phyloP scores from a whole-genome alignment of 352 stramenopile species.

The Pythium oligandrum region DNA sequence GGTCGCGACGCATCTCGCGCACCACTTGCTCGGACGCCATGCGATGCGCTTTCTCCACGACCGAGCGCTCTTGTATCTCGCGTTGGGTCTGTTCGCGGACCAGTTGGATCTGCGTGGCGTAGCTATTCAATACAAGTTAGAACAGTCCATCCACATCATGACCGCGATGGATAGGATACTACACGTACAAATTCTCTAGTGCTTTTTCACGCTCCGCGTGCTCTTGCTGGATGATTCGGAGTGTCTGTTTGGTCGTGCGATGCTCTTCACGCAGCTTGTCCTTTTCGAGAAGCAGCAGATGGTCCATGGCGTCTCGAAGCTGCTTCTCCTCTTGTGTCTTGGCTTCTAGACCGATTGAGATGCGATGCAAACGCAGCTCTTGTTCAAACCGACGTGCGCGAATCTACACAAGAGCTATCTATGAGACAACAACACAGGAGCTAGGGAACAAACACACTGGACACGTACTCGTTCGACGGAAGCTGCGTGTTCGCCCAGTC shows the following conservation, averaged over 20 bases:
- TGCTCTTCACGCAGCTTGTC: conserved; percentile 64
- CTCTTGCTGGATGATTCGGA: conserved; percentile 59
- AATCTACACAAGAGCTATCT: conserved; percentile 24
- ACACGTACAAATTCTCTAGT: conserved; percentile 55
- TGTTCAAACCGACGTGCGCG: conserved; percentile 59
- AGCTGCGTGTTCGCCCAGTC: conserved; percentile 51
- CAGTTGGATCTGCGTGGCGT: conserved; percentile 60
- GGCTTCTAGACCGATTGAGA: conserved; percentile 51
- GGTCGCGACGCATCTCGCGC: conserved; percentile 54
- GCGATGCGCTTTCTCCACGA: conserved; percentile 67
- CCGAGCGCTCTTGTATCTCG: conserved; percentile 50
- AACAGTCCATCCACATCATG: no score
- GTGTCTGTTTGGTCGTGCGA: conserved; percentile 31
- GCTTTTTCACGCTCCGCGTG: conserved; percentile 50
- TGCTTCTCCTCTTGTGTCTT: conserved; percentile 69
- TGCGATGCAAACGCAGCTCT: conserved; percentile 59
- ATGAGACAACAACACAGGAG: neutral
- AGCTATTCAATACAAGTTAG: conserved; percentile 17
- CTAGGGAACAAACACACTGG: neutral
- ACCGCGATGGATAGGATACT: neutral
- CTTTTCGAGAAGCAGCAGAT: conserved; percentile 61
- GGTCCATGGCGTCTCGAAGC: conserved; percentile 56
- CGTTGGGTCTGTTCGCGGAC: conserved; percentile 58
- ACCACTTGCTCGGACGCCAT: conserved; percentile 63
- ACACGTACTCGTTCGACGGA: conserved; percentile 49